phyloP scores from a whole-genome alignment of 176 grass and related monocot species.

The Thinopyrum elongatum region DNA sequence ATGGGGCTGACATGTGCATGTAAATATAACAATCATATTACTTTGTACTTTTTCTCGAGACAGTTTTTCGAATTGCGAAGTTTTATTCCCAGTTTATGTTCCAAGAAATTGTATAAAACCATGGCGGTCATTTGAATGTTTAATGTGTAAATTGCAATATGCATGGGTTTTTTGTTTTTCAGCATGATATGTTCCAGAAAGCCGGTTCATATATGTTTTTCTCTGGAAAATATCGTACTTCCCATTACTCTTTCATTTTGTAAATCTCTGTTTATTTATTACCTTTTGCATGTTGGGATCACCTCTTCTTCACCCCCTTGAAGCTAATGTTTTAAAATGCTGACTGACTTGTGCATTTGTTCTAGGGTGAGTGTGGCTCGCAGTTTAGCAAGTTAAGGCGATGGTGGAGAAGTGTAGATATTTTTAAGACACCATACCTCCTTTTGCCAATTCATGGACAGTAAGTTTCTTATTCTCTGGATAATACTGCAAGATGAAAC shows the following conservation, averaged over 20 bases:
- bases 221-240: neutral
- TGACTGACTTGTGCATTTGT: neutral
- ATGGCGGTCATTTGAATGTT: neutral
- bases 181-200: neutral
- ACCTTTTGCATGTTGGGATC: neutral
- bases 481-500: constrained; percentile 20
- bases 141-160: constrained; percentile 9
- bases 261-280: neutral
- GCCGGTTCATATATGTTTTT: neutral
- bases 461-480: constrained; percentile 48
- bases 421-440: constrained; percentile 80
- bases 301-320: neutral
- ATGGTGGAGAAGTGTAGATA: constrained; percentile 81
- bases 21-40: neutral
- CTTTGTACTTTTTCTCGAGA: neutral
- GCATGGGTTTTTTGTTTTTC: neutral
- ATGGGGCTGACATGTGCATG: neutral
- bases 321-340: neutral
- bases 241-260: neutral
- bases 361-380: constrained; percentile 25
- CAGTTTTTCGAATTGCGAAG: neutral
- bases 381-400: constrained; percentile 63
- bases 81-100: neutral
- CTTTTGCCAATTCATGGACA: constrained; percentile 82
- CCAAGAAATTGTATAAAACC: neutral